Evolutionary conservation across 306 rosid genomes (phyloP).

Genomic region (Elaeagnus macrophylla): DNA sequence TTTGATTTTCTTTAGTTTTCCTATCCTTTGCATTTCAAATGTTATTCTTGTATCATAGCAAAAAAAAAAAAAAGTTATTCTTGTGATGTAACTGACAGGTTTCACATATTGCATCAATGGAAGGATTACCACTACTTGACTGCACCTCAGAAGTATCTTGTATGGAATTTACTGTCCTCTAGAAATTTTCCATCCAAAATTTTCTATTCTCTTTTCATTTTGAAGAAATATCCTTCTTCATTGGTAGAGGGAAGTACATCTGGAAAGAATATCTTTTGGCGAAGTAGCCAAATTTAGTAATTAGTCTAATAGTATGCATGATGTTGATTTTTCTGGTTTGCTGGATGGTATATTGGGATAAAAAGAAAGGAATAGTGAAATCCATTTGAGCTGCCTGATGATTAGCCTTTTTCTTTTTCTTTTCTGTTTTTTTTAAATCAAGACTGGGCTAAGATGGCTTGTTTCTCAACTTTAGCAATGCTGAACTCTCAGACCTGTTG

Average conservation of each 20-base stretch:
- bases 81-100: constrained; percentile 39
- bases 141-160: constrained; percentile 70
- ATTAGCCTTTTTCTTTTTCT: no score
- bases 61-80: constrained; percentile 1
- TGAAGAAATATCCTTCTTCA: constrained; percentile 6
- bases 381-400: no score
- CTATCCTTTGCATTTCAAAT: neutral
- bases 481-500: no score
- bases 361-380: no score
- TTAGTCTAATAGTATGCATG: no score
- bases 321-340: no score
- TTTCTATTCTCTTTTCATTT: neutral
- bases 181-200: constrained; percentile 13
- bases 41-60: no score
- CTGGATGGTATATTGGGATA: no score
- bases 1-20: constrained; percentile 9
- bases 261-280: constrained; percentile 1
- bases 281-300: constrained; percentile 8
- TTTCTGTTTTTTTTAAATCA: no score
- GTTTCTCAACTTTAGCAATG: no score
- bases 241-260: neutral
- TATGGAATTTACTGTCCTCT: constrained; percentile 26
- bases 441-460: no score
- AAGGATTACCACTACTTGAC: constrained; percentile 74
- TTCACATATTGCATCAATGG: constrained; percentile 61